These are phyloP conservation scores for Quercus gilva DNA, from an alignment of 306 rosid genomes.

Conservation along the genomic window DNA sequence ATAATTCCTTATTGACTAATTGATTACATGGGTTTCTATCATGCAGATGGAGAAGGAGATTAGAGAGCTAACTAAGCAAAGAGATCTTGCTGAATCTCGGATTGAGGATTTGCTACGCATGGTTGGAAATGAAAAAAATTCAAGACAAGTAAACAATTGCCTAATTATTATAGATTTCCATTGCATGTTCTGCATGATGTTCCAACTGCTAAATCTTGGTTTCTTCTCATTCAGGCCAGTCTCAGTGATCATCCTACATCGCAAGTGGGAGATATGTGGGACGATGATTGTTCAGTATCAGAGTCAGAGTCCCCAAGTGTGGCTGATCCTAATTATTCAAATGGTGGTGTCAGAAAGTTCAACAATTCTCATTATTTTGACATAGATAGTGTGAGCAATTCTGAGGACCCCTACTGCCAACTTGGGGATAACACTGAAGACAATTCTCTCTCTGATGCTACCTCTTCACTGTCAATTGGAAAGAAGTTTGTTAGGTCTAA, in stretches of 20 bases:
- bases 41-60: conserved; percentile 91
- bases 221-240: conserved; percentile 33
- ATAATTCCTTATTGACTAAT: conserved; percentile 9
- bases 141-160: conserved; percentile 52
- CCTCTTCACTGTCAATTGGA: conserved; percentile 19
- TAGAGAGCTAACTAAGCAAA: conserved; percentile 79
- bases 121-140: conserved; percentile 59
- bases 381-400: conserved; percentile 41
- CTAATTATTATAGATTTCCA: conserved; percentile 9
- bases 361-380: conserved; percentile 60
- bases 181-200: conserved; percentile 3
- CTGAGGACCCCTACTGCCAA: conserved; percentile 10
- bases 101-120: conserved; percentile 70
- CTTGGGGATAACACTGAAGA: conserved; percentile 12
- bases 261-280: conserved; percentile 51
- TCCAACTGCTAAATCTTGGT: conserved; percentile 8
- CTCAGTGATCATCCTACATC: conserved; percentile 33
- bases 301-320: conserved; percentile 72
- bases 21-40: conserved; percentile 14
- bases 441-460: conserved; percentile 43
- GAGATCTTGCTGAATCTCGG: conserved; percentile 93
- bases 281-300: conserved; percentile 76
- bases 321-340: conserved; percentile 36
- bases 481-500: conserved; percentile 26
- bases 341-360: conserved; percentile 42